Base-by-base conservation (phyloP, 106 monocot species). In the Vanilla planifolia region DNA sequence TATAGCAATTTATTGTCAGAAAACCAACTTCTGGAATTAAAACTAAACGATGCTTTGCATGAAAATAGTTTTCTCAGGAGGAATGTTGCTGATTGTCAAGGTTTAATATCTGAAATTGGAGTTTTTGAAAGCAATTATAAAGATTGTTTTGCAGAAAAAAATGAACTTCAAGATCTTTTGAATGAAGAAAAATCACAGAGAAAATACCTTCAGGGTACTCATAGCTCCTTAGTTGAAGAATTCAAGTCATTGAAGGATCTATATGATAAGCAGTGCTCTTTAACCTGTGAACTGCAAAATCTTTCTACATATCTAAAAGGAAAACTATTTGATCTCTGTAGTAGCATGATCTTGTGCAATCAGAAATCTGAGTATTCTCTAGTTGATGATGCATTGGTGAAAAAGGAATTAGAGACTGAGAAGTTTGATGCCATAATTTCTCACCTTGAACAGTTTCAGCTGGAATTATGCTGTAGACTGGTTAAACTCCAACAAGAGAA, bases 1-100 rank as follows among this genome's bases (percentile, higher is more conserved):
- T 88, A 72, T 78, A 77, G 92, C 64, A 77, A 92, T 67, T 67
- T 85, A 51, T 52, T 36, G 16, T 41, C 56, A 8, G 76, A 69
- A 55, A 85, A 79, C 59, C 68, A 68, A 58, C 62, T 78, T 65
- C 58, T 88, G 48, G 77, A 85, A 69, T 74, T 60, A 32, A 82
- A 83, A 62, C 37, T 92, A 5, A 48, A 80, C 44, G 82, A 81
- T 60, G 3, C 66, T 29, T 62, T 51, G 37, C 60, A 68, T 52
- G 73, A 93, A 69, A 93, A 81, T 50, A 61, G 43, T 67, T 65
- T 65, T 46, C 75, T 88, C 48, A 41, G 21, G 46, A 66, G 71
- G 67, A 84, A 75, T 46, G 24, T 81, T 62, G 66, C 66, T 16
- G 79, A 84, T 69, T 72, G 19, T 67, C 71, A 83, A 73, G 62